phyloP scores from a whole-genome alignment of 148 eudicot species.

The Hydrangea macrophylla region DNA sequence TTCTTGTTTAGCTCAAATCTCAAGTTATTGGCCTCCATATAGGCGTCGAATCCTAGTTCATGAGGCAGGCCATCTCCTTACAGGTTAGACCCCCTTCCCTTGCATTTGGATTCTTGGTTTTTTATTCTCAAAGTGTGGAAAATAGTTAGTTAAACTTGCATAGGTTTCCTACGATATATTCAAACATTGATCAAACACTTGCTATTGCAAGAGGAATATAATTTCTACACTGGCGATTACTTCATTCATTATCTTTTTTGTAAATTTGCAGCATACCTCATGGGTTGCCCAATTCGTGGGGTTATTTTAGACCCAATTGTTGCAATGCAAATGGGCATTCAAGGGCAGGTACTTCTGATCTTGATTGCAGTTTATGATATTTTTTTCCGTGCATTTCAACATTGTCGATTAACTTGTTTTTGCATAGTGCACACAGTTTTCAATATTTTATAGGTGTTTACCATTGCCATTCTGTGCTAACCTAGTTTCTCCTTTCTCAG shows the following conservation, averaged over 20 bases:
- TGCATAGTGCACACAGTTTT: not conserved
- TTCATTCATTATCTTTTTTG: conserved; percentile 9
- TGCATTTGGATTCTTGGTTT: not conserved
- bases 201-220: not conserved
- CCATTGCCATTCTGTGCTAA: no score
- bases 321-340: conserved; percentile 98
- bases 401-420: not conserved
- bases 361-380: not conserved
- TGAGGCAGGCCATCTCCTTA: conserved; percentile 97
- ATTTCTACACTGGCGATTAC: not conserved
- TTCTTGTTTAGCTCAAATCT: conserved; percentile 77
- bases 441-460: not conserved
- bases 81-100: conserved; percentile 39
- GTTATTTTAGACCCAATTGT: conserved; percentile 88
- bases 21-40: conserved; percentile 96
- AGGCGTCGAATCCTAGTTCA: conserved; percentile 93
- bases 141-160: not conserved
- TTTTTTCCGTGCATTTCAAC: not conserved
- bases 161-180: not conserved
- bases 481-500: not conserved
- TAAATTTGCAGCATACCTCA: conserved; percentile 78
- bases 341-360: conserved; percentile 70
- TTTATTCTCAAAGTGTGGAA: not conserved
- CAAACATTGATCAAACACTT: conserved; percentile 1
- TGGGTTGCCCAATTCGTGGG: conserved; percentile 99